Percentiles rank a stretch among this genome's conserved stretches.
phyloP scores from a whole-genome alignment of 805 yeast species.

The Candida koratica region DNA sequence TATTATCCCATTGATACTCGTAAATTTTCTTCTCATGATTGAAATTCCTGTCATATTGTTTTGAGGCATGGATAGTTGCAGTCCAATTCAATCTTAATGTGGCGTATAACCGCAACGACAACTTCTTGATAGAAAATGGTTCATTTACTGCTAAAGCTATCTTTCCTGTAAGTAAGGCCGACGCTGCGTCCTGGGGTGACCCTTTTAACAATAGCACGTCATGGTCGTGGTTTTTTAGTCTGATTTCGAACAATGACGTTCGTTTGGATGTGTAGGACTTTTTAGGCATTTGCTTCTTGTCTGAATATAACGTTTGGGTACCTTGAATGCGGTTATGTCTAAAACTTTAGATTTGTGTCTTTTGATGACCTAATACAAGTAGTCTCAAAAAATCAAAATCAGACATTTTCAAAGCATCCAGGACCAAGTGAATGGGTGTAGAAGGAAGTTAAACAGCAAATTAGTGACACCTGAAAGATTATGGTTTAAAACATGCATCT shows the following conservation, averaged over 20 bases:
- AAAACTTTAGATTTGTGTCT: no score
- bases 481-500: no score
- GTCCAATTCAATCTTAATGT: constrained; percentile 64
- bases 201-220: constrained; percentile 85
- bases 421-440: no score
- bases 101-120: constrained; percentile 63
- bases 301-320: no score
- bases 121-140: constrained; percentile 62
- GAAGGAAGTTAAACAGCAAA: no score
- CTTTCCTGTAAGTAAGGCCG: constrained; percentile 71
- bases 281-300: constrained; percentile 12
- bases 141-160: constrained; percentile 74
- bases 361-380: no score
- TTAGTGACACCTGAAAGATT: no score
- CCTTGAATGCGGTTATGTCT: no score
- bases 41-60: constrained; percentile 42
- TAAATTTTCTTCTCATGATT: constrained; percentile 60
- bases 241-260: constrained; percentile 41
- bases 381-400: no score
- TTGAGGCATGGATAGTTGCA: constrained; percentile 47
- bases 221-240: constrained; percentile 64
- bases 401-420: no score
- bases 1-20: constrained; percentile 76
- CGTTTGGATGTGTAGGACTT: constrained; percentile 19
- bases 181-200: constrained; percentile 67